phyloP scores from a whole-genome alignment of 768 basidiomycete species.

The Dictyophora rubrovolvata region DNA sequence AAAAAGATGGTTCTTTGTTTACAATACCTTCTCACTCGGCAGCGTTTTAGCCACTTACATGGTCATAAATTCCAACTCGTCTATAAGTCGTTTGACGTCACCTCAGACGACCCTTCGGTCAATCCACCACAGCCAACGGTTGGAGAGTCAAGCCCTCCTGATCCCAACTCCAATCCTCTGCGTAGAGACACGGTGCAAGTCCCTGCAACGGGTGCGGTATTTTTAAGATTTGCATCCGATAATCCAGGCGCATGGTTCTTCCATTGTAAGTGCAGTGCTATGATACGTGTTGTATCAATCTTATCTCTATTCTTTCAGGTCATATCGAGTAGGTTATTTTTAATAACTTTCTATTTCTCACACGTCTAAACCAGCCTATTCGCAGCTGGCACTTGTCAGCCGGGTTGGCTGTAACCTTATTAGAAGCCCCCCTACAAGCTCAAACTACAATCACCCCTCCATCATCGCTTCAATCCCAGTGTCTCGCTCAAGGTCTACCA shows the following conservation, averaged over 20 bases:
- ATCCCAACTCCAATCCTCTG: slow-evolving; percentile 78
- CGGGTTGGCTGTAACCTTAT: slow-evolving; percentile 77
- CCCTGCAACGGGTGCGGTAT: slow-evolving; percentile 54
- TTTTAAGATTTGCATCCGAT: slow-evolving; percentile 73
- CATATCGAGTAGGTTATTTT: slow-evolving; percentile 12
- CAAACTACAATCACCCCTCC: slow-evolving; percentile 51
- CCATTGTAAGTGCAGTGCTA: slow-evolving; percentile 45
- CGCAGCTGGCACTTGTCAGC: slow-evolving; percentile 80
- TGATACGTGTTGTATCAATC: not conserved
- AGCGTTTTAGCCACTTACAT: slow-evolving; percentile 65
- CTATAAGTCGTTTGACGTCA: slow-evolving; percentile 57
- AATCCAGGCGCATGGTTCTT: slow-evolving; percentile 90
- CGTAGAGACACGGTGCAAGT: slow-evolving; percentile 85
- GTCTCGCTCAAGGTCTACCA: slow-evolving; percentile 46
- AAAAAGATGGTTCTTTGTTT: not conserved
- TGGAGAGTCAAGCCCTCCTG: slow-evolving; percentile 23
- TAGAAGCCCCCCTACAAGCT: slow-evolving; percentile 67
- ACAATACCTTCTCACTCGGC: slow-evolving; percentile 8
- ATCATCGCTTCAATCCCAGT: slow-evolving; percentile 58
- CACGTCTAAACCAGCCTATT: slow-evolving; percentile 8
- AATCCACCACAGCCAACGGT: slow-evolving; percentile 57
- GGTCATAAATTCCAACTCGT: slow-evolving; percentile 84
- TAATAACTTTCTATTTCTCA: not conserved
- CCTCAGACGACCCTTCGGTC: slow-evolving; percentile 58
- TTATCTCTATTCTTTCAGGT: slow-evolving; percentile 1